A percentile compares a stretch with the other conserved stretches of the same genome.
Conservation (phyloP, 2,329 filamentous ascomycete species). For the Sarocladium oryzae region DNA sequence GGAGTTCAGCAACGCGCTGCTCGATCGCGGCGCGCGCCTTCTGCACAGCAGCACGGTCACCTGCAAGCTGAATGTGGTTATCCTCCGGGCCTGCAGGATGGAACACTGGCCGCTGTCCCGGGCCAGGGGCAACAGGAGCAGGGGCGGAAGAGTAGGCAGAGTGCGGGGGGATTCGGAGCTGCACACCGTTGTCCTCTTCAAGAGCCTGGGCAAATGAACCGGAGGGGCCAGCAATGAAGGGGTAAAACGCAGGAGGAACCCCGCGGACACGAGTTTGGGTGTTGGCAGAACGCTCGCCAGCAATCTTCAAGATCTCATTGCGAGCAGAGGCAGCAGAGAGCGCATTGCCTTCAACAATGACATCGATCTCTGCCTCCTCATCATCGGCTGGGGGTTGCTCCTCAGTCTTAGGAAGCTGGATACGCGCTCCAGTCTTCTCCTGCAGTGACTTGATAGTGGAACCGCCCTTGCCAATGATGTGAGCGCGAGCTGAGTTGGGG, state of each 20-base stretch:
- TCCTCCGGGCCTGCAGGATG: slow-evolving; percentile 59
- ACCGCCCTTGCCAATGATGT: slow-evolving; percentile 90
- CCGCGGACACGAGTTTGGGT: slow-evolving; percentile 75
- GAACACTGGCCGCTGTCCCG: slow-evolving; percentile 65
- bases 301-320: slow-evolving; percentile 79
- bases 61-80: slow-evolving; percentile 76
- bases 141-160: slow-evolving; percentile 67
- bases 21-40: slow-evolving; percentile 76
- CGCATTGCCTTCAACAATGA: slow-evolving; percentile 85
- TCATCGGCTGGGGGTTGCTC: slow-evolving; percentile 54
- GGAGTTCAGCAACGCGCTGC: slow-evolving; percentile 67
- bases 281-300: slow-evolving; percentile 76
- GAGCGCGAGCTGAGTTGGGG: slow-evolving; percentile 73
- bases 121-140: slow-evolving; percentile 53
- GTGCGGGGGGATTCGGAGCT: slow-evolving; percentile 77
- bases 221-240: slow-evolving; percentile 81
- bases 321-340: slow-evolving; percentile 79
- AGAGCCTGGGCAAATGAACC: slow-evolving; percentile 62
- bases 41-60: slow-evolving; percentile 77
- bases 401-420: slow-evolving; percentile 84
- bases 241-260: slow-evolving; percentile 88
- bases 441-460: slow-evolving; percentile 85
- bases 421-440: slow-evolving; percentile 81
- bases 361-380: slow-evolving; percentile 77
- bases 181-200: slow-evolving; percentile 71